Evolutionary conservation across 768 basidiomycete species (phyloP).

Genomic region (Lactifluus pinguis): DNA sequence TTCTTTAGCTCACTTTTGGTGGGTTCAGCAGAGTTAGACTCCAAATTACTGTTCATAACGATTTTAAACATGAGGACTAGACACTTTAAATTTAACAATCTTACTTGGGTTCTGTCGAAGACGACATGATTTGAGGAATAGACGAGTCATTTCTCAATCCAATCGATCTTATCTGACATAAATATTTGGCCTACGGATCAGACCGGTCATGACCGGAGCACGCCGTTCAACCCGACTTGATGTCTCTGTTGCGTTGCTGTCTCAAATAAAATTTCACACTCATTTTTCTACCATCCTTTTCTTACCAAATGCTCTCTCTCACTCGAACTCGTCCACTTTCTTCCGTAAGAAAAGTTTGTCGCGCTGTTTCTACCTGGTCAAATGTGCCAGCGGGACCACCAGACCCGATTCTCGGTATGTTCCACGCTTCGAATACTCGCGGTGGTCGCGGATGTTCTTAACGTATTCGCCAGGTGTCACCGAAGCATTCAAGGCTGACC

Average conservation of each 20-base stretch:
- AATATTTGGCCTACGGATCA: neutral
- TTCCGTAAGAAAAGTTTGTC: constrained; percentile 32
- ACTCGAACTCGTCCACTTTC: constrained; percentile 41
- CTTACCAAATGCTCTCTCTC: constrained; percentile 33
- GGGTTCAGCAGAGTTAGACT: constrained; percentile 36
- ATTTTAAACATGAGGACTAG: neutral
- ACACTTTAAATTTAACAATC: neutral
- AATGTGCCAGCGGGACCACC: constrained; percentile 81
- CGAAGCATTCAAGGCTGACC: constrained; percentile 96
- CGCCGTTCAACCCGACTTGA: neutral
- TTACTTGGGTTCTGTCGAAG: constrained; percentile 11
- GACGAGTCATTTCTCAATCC: no score
- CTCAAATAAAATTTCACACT: constrained; percentile 8
- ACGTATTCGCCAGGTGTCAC: constrained; percentile 53
- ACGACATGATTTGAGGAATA: neutral
- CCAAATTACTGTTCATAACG: neutral
- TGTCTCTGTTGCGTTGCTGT: neutral
- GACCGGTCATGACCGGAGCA: neutral
- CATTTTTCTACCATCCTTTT: constrained; percentile 1
- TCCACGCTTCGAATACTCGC: constrained; percentile 5
- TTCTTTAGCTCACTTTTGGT: constrained; percentile 90
- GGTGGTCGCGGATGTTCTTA: neutral
- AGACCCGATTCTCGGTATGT: constrained; percentile 82
- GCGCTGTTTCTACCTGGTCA: constrained; percentile 65
- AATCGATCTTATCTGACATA: constrained; percentile 9